Base-by-base conservation (phyloP, 139 green algal species). In the Chlorella sp. region DNA sequence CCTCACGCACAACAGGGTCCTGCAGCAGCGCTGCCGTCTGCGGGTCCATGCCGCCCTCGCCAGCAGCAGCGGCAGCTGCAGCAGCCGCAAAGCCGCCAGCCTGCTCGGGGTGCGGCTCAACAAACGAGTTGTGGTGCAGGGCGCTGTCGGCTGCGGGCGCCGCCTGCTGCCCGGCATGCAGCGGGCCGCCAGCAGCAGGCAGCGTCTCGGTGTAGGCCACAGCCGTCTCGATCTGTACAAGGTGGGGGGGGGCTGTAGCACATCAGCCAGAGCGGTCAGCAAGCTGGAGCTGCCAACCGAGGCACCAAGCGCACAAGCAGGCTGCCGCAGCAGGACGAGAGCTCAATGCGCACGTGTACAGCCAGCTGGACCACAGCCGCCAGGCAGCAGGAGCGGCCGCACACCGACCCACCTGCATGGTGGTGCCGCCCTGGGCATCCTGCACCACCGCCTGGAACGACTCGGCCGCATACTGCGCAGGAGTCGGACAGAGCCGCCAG, bases 41-140 rank as follows among this genome's bases (percentile, higher is more conserved):
- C 7, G 28, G 1, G 43, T 73, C 41, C 48, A 60, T 20, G 40
- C 75, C 24, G 60, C 41, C n/a, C 40, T 34, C 9, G n/a, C 51
- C 19, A 26, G 2, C 44, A 9, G 73, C 44, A 11, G 30, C 44
- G 19, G 72, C 40, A 30, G 72, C 72, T 32, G 72, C 72, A 60
- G 72, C 1, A 19, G 38, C 41, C 13, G 28, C 77, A 44, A 43
- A 67, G 43, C 7, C 43, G n/a, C 34, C 44, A 46, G 44, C 41
- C 30, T 41, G 34, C 44, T 44, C 38, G 2, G 80, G 67, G 68
- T 85, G 80, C 1, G 80, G 80, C 68, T 85, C 51, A 24, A 79
- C 80, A 79, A 85, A 85, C 68, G 68, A 80, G 68, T 85, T 73
- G 43, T 84, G 80, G 46, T 79, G 79, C 64, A 69, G 38, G 43